phyloP scores from a whole-genome alignment of 192 early-diverging fungal species.

The Powellomyces hirtus region DNA sequence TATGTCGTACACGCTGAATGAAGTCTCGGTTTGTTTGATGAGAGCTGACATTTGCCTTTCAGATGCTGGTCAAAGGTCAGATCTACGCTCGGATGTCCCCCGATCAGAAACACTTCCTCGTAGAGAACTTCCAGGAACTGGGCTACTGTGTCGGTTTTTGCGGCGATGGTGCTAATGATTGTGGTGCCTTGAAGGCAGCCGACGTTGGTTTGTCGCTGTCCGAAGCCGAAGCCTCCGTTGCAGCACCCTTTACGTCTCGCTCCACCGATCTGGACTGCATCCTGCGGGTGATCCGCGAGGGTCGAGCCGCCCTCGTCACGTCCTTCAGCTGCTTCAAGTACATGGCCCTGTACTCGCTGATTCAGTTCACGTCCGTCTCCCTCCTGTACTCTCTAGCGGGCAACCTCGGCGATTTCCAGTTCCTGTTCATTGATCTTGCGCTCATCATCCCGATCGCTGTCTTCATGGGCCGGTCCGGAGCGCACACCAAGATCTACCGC shows the following conservation, averaged over 20 bases:
- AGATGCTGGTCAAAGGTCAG: conserved; percentile 87
- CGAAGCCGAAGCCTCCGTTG: conserved; percentile 97
- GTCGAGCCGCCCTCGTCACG: conserved; percentile 93
- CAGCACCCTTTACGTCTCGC: conserved; percentile 94
- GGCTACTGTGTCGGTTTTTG: conserved; percentile 96
- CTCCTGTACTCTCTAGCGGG: conserved; percentile 84
- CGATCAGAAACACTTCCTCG: conserved; percentile 94
- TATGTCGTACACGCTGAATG: conserved; percentile 8
- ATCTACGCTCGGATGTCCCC: conserved; percentile 98
- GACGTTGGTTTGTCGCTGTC: conserved; percentile 96
- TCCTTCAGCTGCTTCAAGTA: conserved; percentile 99
- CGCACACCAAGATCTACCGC: conserved; percentile 65
- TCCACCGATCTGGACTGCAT: conserved; percentile 91
- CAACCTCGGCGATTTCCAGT: conserved; percentile 94
- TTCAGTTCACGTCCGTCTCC: conserved; percentile 94
- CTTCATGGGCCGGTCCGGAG: conserved; percentile 85
- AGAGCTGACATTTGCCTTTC: conserved; percentile 9
- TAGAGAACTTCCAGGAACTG: conserved; percentile 82
- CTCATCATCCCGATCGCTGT: conserved; percentile 74
- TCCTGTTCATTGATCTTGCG: conserved; percentile 90
- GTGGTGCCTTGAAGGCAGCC: conserved; percentile 91
- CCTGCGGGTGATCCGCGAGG: conserved; percentile 83
- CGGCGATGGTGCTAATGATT: conserved; percentile 99
- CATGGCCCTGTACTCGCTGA: conserved; percentile 96
- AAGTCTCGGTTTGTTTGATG: not conserved